Evolutionary conservation across 139 green algal species (phyloP).

Genomic region (Volvox africanus): DNA sequence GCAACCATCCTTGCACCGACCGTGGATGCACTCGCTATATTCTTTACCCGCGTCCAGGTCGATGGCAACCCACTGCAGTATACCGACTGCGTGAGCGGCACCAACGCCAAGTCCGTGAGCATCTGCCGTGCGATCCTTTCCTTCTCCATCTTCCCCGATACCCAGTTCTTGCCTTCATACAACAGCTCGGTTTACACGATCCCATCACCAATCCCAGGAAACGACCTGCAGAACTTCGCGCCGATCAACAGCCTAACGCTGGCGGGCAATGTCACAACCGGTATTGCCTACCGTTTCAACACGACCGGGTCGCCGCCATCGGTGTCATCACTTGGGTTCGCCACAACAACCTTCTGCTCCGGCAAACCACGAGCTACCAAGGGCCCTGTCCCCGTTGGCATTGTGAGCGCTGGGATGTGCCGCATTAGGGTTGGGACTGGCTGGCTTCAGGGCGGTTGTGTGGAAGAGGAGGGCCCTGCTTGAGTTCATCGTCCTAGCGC

Average conservation of each 20-base stretch:
- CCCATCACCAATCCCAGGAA: neutral
- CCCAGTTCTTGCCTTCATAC: constrained; percentile 11
- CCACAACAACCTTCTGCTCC: neutral
- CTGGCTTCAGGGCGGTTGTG: no score
- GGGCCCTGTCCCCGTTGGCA: constrained; percentile 10
- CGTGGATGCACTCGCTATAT: neutral
- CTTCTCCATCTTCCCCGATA: constrained; percentile 2
- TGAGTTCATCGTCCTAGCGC: no score
- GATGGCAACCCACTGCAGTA: neutral
- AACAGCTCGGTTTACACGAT: neutral
- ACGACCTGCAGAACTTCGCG: neutral
- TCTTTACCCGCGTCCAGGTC: neutral
- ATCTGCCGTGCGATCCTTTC: neutral
- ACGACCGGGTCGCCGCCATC: neutral
- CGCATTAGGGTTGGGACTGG: no score
- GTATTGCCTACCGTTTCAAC: neutral
- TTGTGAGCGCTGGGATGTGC: constrained; percentile 11
- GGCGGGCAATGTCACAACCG: neutral
- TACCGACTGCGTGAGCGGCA: constrained; percentile 1
- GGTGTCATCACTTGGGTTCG: neutral
- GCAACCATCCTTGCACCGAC: neutral
- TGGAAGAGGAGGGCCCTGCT: no score
- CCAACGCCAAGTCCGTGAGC: neutral
- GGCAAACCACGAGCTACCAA: neutral
- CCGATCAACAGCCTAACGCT: neutral